Percentiles rank a stretch among this genome's conserved stretches.
These are phyloP conservation scores for Pseudovirgaria hyperparasitica DNA, from an alignment of 2,329 filamentous ascomycete genomes.

Conservation along the genomic window DNA sequence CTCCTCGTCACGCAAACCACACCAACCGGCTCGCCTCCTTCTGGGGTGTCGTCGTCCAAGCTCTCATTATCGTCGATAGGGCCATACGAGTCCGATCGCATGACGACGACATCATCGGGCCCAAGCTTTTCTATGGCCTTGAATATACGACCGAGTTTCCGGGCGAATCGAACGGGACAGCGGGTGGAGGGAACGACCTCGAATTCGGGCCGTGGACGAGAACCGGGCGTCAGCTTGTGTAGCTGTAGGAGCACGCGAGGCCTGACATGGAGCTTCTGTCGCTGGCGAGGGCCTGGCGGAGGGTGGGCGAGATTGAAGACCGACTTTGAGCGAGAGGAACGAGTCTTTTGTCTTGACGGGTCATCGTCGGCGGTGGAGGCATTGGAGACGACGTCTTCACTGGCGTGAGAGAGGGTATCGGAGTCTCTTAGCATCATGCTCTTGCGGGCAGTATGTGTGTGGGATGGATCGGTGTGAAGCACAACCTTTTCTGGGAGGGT, in stretches of 20 bases:
- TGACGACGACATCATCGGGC: slow-evolving; percentile 56
- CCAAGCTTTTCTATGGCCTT: slow-evolving; percentile 50
- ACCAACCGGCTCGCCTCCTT: slow-evolving; percentile 47
- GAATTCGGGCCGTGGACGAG: slow-evolving; percentile 52
- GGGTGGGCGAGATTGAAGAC: slow-evolving; percentile 57
- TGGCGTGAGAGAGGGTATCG: slow-evolving; percentile 7
- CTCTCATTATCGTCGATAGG: slow-evolving; percentile 27
- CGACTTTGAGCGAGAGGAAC: slow-evolving; percentile 43
- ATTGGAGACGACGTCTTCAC: slow-evolving; percentile 2
- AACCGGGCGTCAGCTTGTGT: slow-evolving; percentile 49
- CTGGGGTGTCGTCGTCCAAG: slow-evolving; percentile 36
- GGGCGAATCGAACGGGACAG: slow-evolving; percentile 29
- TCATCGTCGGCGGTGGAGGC: slow-evolving; percentile 8
- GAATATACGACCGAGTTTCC: slow-evolving; percentile 49
- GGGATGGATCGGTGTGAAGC: slow-evolving; percentile 7
- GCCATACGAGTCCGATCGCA: slow-evolving; percentile 56
- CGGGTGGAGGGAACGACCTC: slow-evolving; percentile 64
- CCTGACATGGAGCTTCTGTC: slow-evolving; percentile 51
- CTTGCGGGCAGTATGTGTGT: slow-evolving; percentile 3
- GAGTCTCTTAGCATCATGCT: slow-evolving; percentile 6
- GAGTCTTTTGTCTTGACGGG: slow-evolving; percentile 30
- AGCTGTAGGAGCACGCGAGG: slow-evolving; percentile 60
- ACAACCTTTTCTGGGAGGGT: slow-evolving; percentile 2
- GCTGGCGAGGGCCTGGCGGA: slow-evolving; percentile 41
- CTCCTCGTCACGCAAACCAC: slow-evolving; percentile 49